Base-by-base conservation (phyloP, 2,329 filamentous ascomycete species). In the Mariannaea sp. region DNA sequence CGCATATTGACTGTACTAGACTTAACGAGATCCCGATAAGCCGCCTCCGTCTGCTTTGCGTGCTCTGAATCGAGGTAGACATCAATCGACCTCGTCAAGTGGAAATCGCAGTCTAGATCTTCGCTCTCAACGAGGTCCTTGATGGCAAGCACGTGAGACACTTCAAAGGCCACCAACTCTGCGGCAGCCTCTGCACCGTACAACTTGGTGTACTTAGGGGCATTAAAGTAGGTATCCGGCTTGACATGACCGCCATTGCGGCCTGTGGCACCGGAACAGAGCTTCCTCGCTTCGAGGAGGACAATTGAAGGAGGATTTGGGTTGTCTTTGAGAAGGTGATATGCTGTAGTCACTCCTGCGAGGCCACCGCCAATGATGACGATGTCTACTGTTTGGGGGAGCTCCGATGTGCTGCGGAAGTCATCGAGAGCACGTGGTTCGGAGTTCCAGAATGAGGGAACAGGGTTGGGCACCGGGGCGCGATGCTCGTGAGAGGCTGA, bases 371-470 rank as follows among this genome's bases (percentile, higher is more conserved):
- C 55, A 9, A 81, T 70, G 39, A 80, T 74, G 27, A 74, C 70
- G 40, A 80, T 71, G 50, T 80, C 76, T 27, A 68, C 70, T 26
- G 71, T 57, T 1, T 59, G 36, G 0, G 77, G 78, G 1, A 80
- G 60, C 2, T 55, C 44, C 1, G 20, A 9, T 1, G 53, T 58
- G 40, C 45, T 56, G 26, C 53, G 53, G 14, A 45, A 47, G 22
- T 56, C 38, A 16, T 58, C 56, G 9, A 56, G 49, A 2, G 36
- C 14, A 7, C 41, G 35, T 6, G 53, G 45, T 7, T 43, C 32
- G 12, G 45, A 35, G 27, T 46, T 58, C 56, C 56, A 58, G 17
- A 58, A 56, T 4, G 56, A 58, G 12, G 45, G 27, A 20, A 53
- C 49, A 0, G 56, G 53, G 12, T 58, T 56, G 14, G 48, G 19